Evolutionary conservation across 148 eudicot genomes (phyloP).

Genomic region (Cornus controversa): DNA sequence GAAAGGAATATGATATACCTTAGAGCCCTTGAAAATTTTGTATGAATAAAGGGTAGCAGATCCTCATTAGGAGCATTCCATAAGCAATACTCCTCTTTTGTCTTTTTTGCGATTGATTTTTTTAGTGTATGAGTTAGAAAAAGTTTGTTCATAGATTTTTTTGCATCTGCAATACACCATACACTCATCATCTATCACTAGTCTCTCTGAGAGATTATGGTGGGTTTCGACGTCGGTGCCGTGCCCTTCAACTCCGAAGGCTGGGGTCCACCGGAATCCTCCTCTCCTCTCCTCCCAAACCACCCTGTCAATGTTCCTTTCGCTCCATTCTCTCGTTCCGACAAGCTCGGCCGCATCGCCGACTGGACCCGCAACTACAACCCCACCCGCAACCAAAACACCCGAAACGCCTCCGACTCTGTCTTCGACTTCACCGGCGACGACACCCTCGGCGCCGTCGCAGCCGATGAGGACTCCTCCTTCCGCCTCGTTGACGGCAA

Average conservation of each 20-base stretch:
- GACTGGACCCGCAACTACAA: constrained; percentile 76
- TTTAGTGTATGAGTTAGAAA: too few relatives aligned
- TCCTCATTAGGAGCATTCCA: too few relatives aligned
- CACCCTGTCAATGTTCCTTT: constrained; percentile 61
- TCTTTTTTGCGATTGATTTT: too few relatives aligned
- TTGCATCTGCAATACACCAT: too few relatives aligned
- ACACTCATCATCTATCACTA: background rate
- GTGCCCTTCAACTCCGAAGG: constrained; percentile 92
- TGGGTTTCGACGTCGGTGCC: constrained; percentile 53
- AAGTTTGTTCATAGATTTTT: too few relatives aligned
- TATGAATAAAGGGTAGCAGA: too few relatives aligned
- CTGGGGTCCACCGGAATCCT: constrained; percentile 86
- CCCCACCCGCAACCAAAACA: constrained; percentile 19
- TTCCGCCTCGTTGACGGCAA: constrained; percentile 88
- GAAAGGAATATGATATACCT: too few relatives aligned
- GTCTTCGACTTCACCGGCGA: constrained; percentile 90
- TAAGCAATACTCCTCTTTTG: too few relatives aligned
- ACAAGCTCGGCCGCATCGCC: constrained; percentile 57
- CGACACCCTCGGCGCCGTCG: constrained; percentile 63
- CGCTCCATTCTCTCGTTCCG: constrained; percentile 88
- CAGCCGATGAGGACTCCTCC: constrained; percentile 59
- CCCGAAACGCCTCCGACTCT: constrained; percentile 44
- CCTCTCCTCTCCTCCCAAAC: constrained; percentile 34
- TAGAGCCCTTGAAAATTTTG: too few relatives aligned
- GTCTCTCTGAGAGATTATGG: constrained; percentile 16